A percentile compares a stretch with the other conserved stretches of the same genome.
phyloP scores from a whole-genome alignment of 208 protist genomes.

The Herpetomonas muscarum region DNA sequence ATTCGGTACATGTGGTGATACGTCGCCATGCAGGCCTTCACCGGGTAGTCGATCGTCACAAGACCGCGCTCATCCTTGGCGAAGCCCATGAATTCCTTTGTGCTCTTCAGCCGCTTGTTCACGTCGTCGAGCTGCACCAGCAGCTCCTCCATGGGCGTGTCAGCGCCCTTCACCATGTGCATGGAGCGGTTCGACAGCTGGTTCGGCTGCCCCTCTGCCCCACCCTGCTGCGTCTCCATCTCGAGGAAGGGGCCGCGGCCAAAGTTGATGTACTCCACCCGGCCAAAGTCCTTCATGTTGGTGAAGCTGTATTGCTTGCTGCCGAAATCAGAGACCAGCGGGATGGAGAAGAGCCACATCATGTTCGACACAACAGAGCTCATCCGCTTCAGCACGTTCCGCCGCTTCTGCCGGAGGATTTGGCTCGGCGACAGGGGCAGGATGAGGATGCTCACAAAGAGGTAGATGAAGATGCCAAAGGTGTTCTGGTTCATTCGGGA shows the following conservation, averaged over 20 bases:
- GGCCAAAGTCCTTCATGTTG: not conserved
- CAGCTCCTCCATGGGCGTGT: slow-evolving; percentile 51
- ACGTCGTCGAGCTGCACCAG: slow-evolving; percentile 42
- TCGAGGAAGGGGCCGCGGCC: not conserved
- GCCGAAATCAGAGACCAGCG: slow-evolving; percentile 17
- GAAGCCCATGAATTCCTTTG: slow-evolving; percentile 75
- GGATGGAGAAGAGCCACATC: slow-evolving; percentile 54
- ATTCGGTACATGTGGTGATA: slow-evolving; percentile 76
- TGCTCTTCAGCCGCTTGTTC: slow-evolving; percentile 48
- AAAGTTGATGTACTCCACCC: not conserved
- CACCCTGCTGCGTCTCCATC: not conserved
- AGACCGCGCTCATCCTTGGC: slow-evolving; percentile 71
- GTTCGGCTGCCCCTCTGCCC: not conserved
- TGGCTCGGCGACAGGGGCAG: slow-evolving; percentile 68
- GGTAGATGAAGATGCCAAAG: slow-evolving; percentile 89
- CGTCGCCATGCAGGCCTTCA: slow-evolving; percentile 57
- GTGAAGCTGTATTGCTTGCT: not conserved
- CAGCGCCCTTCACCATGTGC: slow-evolving; percentile 31
- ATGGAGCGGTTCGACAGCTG: slow-evolving; percentile 46
- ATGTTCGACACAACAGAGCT: slow-evolving; percentile 43
- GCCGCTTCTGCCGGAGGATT: slow-evolving; percentile 75
- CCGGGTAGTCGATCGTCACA: slow-evolving; percentile 66
- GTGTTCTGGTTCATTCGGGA: slow-evolving; percentile 88
- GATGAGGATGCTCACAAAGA: slow-evolving; percentile 65
- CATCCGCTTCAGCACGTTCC: slow-evolving; percentile 67